A percentile compares a stretch with the other conserved stretches of the same genome.
phyloP scores from a whole-genome alignment of 176 grass and related monocot species.

The Phoenix dactylifera region DNA sequence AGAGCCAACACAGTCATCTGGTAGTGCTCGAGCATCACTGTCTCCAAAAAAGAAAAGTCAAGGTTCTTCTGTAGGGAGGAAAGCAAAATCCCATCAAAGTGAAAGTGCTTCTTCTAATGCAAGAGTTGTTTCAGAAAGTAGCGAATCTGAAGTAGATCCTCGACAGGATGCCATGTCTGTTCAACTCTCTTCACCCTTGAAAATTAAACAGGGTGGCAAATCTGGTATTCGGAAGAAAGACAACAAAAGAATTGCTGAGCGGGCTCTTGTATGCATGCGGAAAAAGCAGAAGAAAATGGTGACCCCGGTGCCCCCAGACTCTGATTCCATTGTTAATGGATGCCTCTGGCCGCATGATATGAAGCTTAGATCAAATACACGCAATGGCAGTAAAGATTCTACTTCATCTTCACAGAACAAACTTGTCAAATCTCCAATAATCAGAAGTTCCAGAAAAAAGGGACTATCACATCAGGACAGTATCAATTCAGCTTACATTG shows the following conservation, averaged over 20 bases:
- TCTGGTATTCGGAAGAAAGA: constrained; percentile 52
- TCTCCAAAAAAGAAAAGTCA: constrained; percentile 44
- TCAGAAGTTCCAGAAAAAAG: constrained; percentile 48
- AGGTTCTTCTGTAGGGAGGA: constrained; percentile 53
- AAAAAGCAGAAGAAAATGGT: constrained; percentile 61
- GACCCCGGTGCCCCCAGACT: constrained; percentile 34
- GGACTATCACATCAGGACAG: constrained; percentile 28
- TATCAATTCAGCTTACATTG: constrained; percentile 29
- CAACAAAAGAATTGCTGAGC: constrained; percentile 71
- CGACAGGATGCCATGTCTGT: constrained; percentile 34
- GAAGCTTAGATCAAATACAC: constrained; percentile 61
- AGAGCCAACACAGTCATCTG: constrained; percentile 39
- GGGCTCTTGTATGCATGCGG: constrained; percentile 67
- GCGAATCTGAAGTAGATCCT: constrained; percentile 57
- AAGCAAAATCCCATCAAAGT: constrained; percentile 70
- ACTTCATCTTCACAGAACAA: constrained; percentile 39
- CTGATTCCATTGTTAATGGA: constrained; percentile 59
- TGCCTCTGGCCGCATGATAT: constrained; percentile 44
- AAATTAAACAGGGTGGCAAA: constrained; percentile 52
- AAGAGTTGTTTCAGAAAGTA: constrained; percentile 73
- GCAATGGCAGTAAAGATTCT: constrained; percentile 52
- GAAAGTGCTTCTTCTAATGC: constrained; percentile 65
- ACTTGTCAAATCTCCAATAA: constrained; percentile 28
- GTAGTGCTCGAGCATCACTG: constrained; percentile 34
- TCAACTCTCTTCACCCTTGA: constrained; percentile 29